A percentile compares a stretch with the other conserved stretches of the same genome.
Conservation (phyloP, 148 eudicot genomes). For the Dianthus caryophyllus region DNA sequence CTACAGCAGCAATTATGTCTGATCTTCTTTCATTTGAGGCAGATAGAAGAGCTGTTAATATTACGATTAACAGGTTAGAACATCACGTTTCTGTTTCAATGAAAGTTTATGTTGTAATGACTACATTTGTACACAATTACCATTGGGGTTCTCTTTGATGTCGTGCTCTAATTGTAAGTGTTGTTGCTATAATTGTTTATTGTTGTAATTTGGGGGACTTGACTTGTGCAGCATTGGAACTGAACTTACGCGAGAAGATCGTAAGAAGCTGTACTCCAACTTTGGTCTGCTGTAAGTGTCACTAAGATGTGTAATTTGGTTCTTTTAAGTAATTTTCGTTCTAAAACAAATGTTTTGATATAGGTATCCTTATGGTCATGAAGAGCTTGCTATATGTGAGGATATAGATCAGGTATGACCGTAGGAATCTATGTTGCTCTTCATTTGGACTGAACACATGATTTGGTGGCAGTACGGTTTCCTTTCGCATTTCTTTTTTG, state of each 20-base stretch:
- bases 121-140: neutral
- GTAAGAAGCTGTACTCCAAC: constrained; percentile 81
- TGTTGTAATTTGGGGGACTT: constrained; percentile 9
- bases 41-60: constrained; percentile 97
- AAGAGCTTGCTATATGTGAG: constrained; percentile 91
- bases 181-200: constrained; percentile 1
- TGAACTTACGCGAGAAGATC: constrained; percentile 95
- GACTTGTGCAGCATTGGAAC: constrained; percentile 76
- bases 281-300: constrained; percentile 84
- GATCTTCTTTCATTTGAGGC: constrained; percentile 97
- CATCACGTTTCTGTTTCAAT: neutral
- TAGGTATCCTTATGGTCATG: constrained; percentile 95
- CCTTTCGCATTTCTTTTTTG: neutral
- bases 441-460: neutral
- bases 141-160: neutral
- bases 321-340: neutral
- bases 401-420: constrained; percentile 85
- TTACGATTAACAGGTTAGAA: constrained; percentile 78
- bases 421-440: too few relatives aligned
- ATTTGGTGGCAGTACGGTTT: neutral
- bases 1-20: constrained; percentile 96
- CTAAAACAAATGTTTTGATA: constrained; percentile 14
- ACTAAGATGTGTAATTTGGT: constrained; percentile 2
- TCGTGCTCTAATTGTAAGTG: neutral
- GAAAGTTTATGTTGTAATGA: neutral